Base-by-base conservation (phyloP, 345 rosid species). In the Brassica carinata region DNA sequence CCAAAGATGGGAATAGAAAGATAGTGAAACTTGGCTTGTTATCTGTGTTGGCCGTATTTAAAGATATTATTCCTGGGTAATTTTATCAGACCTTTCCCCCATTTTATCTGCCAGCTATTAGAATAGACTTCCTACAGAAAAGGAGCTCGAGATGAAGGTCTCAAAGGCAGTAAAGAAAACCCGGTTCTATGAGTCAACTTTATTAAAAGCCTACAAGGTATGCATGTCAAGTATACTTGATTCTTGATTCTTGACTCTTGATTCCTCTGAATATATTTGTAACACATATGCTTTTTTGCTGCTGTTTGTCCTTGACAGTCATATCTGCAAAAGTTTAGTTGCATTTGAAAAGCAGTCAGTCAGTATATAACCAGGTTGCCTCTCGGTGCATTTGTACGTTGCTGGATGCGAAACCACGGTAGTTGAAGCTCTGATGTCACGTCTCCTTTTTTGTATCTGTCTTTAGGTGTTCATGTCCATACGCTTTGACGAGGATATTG, bases 61-160 rank as follows among this genome's bases (percentile, higher is more conserved):
- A 88, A 82, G 96, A 92, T 81, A 92, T 92, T 64, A 92, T 93
- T 81, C 98, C 97, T 74, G 98, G 99, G 99, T 96, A 87, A 31
- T 69, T 27, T 33, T 51, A 30, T 81, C 27, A 57, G 1, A 57
- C n/a, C 17, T 29, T 23, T n/a, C 53, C 9, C 53, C 66, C 64
- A 18, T 79, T 64, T 48, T 40, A 55, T 64, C 69, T 58, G 31
- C 71, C 90, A 96, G 99, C 65, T 96, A 96, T 73, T 92, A 97
- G 66, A 93, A 93, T 75, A 90, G 99, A 83, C 98, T 92, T 88
- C 97, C 99, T 43, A 93, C 97, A 73, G 99, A 93, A 26, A 96
- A 92, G 85, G 97, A 93, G 90, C 87, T 90, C 11, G 97, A 96
- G 89, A 93, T 93, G 98, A 96, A 93, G 84, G 88, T 96, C 79